Evolutionary conservation across 345 rosid genomes (phyloP).

Genomic region (Pistacia vera): DNA sequence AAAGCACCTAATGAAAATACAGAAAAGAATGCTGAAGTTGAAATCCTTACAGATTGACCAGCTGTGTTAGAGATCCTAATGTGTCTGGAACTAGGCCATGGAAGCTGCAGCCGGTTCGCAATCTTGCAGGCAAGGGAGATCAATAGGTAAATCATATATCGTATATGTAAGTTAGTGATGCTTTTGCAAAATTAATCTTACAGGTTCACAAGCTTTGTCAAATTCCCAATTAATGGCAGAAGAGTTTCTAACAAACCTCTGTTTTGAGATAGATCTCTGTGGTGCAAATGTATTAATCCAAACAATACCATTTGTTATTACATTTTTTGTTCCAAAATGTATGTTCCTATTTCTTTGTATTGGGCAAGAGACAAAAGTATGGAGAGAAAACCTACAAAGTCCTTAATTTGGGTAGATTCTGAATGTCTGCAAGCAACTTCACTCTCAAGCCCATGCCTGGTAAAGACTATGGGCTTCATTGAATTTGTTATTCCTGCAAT

Average conservation of each 20-base stretch:
- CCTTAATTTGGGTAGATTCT: conserved; percentile 47
- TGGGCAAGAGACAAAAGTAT: not conserved
- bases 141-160: not conserved
- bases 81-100: conserved; percentile 31
- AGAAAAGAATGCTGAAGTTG: too few species aligned
- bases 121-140: conserved; percentile 14
- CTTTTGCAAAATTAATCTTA: conserved; percentile 28
- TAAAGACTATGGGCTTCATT: conserved; percentile 9
- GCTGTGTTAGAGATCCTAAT: conserved; percentile 29
- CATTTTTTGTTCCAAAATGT: too few species aligned
- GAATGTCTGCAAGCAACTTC: conserved; percentile 50
- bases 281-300: too few species aligned
- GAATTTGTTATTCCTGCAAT: too few species aligned
- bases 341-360: too few species aligned
- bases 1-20: not conserved
- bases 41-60: conserved; percentile 30
- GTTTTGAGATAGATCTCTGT: too few species aligned
- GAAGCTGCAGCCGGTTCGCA: conserved; percentile 33
- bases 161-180: not conserved
- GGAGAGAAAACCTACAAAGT: conserved; percentile 55
- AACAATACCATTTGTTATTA: too few species aligned
- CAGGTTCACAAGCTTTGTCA: conserved; percentile 64
- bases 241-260: conserved; percentile 28
- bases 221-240: conserved; percentile 54
- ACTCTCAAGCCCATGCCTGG: conserved; percentile 57